Evolutionary conservation across 179 eudicot species (phyloP).

Genomic region (Silene coronaria): DNA sequence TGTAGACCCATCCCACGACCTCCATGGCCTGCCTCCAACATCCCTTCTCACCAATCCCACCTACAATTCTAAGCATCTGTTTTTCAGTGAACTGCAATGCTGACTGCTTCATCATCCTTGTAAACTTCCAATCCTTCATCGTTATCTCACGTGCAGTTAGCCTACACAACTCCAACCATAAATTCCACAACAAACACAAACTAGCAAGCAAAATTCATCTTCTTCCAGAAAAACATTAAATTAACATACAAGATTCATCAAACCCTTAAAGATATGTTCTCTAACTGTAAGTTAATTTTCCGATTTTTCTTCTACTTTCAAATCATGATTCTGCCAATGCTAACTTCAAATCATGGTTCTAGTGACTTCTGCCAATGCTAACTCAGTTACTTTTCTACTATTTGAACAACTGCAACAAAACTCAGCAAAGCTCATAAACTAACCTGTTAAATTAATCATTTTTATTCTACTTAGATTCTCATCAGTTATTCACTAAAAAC

Average conservation of each 20-base stretch:
- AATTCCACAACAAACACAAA: conserved; percentile 5
- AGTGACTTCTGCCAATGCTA: too few species aligned
- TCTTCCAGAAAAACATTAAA: too few species aligned
- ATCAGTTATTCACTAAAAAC: too few species aligned
- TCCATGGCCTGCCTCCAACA: conserved; percentile 77
- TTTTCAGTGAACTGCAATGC: conserved; percentile 64
- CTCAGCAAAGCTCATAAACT: too few species aligned
- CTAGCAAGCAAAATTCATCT: not conserved
- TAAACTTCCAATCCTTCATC: conserved; percentile 78
- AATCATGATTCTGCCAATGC: too few species aligned
- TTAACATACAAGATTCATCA: not conserved
- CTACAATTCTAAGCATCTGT: conserved; percentile 75
- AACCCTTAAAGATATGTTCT: not conserved
- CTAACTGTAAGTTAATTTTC: not conserved
- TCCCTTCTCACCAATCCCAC: conserved; percentile 60
- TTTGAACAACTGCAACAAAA: too few species aligned
- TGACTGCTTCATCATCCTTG: conserved; percentile 70
- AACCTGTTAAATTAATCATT: too few species aligned
- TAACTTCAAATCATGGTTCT: too few species aligned
- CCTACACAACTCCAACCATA: conserved; percentile 31
- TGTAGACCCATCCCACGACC: conserved; percentile 80
- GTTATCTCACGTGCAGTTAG: conserved; percentile 53
- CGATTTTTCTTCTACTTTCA: too few species aligned
- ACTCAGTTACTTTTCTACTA: too few species aligned
- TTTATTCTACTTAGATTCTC: too few species aligned